phyloP scores from a whole-genome alignment of 2,329 filamentous ascomycete species.

The Ilyonectria destructans region DNA sequence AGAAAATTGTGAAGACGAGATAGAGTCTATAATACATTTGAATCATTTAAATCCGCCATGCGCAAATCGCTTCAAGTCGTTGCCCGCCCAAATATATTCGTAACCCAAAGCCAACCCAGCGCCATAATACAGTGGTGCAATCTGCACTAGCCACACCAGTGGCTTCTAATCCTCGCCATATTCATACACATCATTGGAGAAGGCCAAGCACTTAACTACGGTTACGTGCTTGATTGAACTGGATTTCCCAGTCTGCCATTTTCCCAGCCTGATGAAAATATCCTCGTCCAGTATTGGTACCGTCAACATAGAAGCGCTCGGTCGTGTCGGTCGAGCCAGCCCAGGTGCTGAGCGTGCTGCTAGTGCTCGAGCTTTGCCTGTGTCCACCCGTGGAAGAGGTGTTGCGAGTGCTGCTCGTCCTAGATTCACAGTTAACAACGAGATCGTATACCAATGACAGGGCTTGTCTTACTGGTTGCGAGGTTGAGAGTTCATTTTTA shows the following conservation, averaged over 20 bases:
- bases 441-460: background rate
- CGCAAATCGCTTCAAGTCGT: background rate
- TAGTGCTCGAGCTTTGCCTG: conserved; percentile 11
- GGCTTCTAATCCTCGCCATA: background rate
- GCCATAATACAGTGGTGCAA: background rate
- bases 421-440: background rate
- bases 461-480: background rate
- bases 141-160: background rate
- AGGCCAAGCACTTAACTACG: background rate
- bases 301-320: conserved; percentile 36
- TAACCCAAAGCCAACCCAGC: background rate
- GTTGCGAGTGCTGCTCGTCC: conserved; percentile 6
- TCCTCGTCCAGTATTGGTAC: conserved; percentile 35
- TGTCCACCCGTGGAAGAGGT: conserved; percentile 37
- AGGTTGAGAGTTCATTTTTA: background rate
- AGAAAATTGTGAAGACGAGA: background rate
- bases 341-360: conserved; percentile 31
- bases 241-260: conserved; percentile 32
- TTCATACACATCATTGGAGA: background rate
- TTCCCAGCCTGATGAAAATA: conserved; percentile 23
- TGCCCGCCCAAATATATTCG: background rate
- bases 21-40: background rate
- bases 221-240: conserved; percentile 10
- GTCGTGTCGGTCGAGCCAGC: conserved; percentile 23
- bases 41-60: background rate